A percentile compares a stretch with the other conserved stretches of the same genome.
These are phyloP conservation scores for Takashimella tepidaria DNA, from an alignment of 1,284 basidiomycete genomes.

Conservation along the genomic window DNA sequence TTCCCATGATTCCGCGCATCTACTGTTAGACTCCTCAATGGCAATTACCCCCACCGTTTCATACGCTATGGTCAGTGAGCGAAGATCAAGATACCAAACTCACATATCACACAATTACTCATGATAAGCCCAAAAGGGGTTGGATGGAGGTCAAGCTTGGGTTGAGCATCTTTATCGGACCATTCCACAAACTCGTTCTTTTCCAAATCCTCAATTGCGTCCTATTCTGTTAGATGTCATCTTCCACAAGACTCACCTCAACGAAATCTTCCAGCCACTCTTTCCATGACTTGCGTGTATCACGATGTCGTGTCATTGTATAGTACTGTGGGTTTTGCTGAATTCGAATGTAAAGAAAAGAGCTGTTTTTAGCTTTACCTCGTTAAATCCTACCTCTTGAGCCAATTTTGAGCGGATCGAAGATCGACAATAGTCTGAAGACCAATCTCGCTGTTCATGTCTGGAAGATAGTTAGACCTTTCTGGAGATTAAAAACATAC, in stretches of 20 bases:
- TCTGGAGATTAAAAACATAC: conserved; percentile 14
- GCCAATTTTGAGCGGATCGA: conserved; percentile 64
- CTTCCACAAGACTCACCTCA: conserved; percentile 25
- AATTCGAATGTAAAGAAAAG: conserved; percentile 78
- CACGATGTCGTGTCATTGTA: conserved; percentile 47
- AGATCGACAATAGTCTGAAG: conserved; percentile 70
- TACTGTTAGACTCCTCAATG: background rate
- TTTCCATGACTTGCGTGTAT: conserved; percentile 40
- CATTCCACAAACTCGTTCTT: conserved; percentile 58
- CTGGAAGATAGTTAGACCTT: conserved; percentile 11
- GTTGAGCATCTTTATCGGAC: conserved; percentile 23
- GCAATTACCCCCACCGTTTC: background rate
- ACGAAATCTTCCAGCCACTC: conserved; percentile 72
- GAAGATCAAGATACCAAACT: conserved; percentile 6
- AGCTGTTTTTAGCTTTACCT: conserved; percentile 39
- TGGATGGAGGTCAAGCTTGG: background rate
- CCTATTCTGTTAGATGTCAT: conserved; percentile 27
- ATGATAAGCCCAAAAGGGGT: conserved; percentile 33
- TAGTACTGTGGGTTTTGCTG: conserved; percentile 76
- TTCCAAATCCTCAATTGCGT: conserved; percentile 59
- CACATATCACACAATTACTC: conserved; percentile 33
- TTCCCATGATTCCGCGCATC: conserved; percentile 27
- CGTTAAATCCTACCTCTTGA: conserved; percentile 51
- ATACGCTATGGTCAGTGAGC: background rate
- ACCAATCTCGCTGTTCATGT: conserved; percentile 87